Base-by-base conservation (phyloP, 345 rosid species). In the Euphorbia lathyris region DNA sequence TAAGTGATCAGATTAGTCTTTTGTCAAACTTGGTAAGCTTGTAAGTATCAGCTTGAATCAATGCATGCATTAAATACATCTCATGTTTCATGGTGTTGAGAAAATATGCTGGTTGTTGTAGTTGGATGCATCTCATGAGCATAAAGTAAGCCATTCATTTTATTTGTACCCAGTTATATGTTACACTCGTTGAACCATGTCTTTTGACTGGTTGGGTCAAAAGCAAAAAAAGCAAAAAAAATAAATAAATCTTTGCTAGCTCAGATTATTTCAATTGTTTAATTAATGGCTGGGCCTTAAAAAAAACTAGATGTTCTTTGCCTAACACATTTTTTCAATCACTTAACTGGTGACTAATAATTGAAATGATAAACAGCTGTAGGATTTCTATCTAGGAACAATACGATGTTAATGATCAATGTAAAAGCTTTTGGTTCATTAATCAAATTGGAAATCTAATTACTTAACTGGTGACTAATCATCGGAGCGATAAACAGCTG, bases 1-100 rank as follows among this genome's bases (percentile, higher is more conserved):
- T 92, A 56, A 87, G 95, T 70, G 97, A 90, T 67, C 86, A 86
- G 80, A 92, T 96, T 73, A 75, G 90, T 76, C 95, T 86, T 71
- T 81, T 96, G 76, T 78, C 87, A 34, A 58, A 96, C 81, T 85
- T 96, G 90, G 87, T 86, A 76, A 81, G 83, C 87, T 72, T 96
- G 99, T 96, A 87, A 89, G 99, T 85, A 78, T 81, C 81, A 48
- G 58, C 76, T 72, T 17, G 57, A 36, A 71, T 50, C 42, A 63
- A 25, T 38, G 16, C 32, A 26, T 1, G 25, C 20, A 61, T 50
- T 29, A 56, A n/a, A 58, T 65, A 45, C 26, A 61, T 59, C 22
- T 68, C 43, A 58, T 19, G 25, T 65, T 50, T 71, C 51, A 45
- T 70, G 43, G 9, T 47, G 17, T n/a, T 19, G 7, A 32, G 1